Evolutionary conservation across 192 early-diverging fungal genomes (phyloP).

Genomic region (Podila minutissima): DNA sequence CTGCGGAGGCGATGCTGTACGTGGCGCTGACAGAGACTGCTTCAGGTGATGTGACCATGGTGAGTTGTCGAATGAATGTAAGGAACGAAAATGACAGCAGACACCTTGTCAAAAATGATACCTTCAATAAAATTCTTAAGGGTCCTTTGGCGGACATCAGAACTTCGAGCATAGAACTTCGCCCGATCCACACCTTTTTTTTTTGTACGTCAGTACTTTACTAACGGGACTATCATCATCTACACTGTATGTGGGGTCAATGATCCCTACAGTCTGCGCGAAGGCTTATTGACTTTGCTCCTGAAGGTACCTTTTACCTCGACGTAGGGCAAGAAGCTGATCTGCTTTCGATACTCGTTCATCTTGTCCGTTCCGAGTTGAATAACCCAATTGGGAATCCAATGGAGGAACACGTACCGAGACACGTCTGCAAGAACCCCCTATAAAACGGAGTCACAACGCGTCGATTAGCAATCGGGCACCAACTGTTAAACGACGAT

Average conservation of each 20-base stretch:
- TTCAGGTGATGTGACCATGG: not conserved
- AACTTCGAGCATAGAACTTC: no score
- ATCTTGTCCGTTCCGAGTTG: not conserved
- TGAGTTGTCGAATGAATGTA: not conserved
- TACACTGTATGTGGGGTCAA: no score
- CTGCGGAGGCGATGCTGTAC: not conserved
- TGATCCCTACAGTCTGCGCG: no score
- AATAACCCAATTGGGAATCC: conserved; percentile 20
- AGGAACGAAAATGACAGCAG: not conserved
- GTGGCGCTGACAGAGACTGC: not conserved
- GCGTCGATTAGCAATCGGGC: no score
- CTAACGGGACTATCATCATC: no score
- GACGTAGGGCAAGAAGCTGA: conserved; percentile 17
- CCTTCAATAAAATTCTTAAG: no score
- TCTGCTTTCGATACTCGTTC: conserved; percentile 3
- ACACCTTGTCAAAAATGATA: no score
- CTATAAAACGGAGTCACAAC: not conserved
- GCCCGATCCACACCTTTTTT: no score
- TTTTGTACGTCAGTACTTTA: no score
- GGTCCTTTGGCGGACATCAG: no score
- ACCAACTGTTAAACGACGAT: no score
- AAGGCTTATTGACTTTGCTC: no score
- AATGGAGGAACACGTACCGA: conserved; percentile 7
- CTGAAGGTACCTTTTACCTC: conserved; percentile 10
- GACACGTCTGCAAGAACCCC: not conserved